Conservation (phyloP, 225 moss, liverwort and hornwort genomes). For the Marchantia polymorpha region DNA sequence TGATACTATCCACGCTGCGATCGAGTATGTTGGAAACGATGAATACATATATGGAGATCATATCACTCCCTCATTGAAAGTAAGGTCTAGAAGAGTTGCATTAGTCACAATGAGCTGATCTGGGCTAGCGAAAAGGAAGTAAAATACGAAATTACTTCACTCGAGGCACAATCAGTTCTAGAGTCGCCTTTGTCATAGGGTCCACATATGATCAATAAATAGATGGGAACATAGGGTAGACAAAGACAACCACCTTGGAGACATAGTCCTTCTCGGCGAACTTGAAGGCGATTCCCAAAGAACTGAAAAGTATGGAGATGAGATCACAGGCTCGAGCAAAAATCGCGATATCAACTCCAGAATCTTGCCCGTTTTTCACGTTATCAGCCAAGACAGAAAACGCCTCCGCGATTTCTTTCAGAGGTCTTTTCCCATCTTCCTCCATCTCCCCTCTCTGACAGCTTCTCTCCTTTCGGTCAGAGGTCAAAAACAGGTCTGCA, state of each 20-base stretch:
- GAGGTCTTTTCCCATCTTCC: conserved; percentile 39
- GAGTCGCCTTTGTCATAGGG: neutral
- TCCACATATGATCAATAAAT: neutral
- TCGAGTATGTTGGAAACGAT: no score
- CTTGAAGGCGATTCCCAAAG: conserved; percentile 84
- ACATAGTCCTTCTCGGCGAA: conserved; percentile 97
- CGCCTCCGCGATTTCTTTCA: conserved; percentile 62
- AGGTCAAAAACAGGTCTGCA: neutral
- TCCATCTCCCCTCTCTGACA: conserved; percentile 13
- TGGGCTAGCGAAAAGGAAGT: neutral
- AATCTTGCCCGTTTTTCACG: conserved; percentile 40
- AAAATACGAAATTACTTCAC: neutral
- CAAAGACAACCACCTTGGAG: conserved; percentile 49
- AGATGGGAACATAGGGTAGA: neutral
- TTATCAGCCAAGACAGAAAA: conserved; percentile 51
- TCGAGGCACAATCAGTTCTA: neutral
- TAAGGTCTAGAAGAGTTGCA: neutral
- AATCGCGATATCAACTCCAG: conserved; percentile 37
- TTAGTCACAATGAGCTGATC: neutral
- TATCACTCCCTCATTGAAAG: neutral
- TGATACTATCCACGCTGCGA: no score
- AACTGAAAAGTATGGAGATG: conserved; percentile 73
- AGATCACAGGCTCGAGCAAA: conserved; percentile 74
- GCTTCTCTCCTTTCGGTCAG: neutral
- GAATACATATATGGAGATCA: neutral